Conservation (phyloP, 495 filamentous ascomycete species). For the Podospora comata region DNA sequence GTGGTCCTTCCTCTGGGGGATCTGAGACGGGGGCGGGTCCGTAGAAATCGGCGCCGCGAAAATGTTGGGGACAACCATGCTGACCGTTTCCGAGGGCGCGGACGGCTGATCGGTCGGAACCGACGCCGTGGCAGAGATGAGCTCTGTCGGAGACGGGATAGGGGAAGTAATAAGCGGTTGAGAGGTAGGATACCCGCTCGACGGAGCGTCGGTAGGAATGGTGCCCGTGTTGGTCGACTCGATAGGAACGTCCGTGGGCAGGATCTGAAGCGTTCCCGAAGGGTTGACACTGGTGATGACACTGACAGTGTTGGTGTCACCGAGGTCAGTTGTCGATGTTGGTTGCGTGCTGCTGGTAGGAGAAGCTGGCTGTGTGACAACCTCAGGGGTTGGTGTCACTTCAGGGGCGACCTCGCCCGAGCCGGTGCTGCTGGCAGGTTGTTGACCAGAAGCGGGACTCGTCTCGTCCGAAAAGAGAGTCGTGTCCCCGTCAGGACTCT, state of each 20-base stretch:
- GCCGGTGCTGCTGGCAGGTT: neutral
- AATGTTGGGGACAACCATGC: constrained; percentile 38
- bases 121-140: constrained; percentile 13
- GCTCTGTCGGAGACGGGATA: constrained; percentile 25
- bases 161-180: constrained; percentile 23
- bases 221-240: constrained; percentile 20
- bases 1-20: constrained; percentile 48
- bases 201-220: constrained; percentile 21
- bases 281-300: constrained; percentile 26
- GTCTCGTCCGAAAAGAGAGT: neutral
- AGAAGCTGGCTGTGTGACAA: neutral
- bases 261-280: constrained; percentile 25
- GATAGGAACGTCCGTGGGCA: constrained; percentile 11
- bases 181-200: constrained; percentile 20
- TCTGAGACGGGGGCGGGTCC: constrained; percentile 51
- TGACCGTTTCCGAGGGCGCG: constrained; percentile 9
- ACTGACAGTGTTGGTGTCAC: constrained; percentile 13
- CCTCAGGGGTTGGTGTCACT: neutral
- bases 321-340: neutral
- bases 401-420: neutral
- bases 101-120: neutral
- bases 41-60: constrained; percentile 59
- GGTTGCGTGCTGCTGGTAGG: neutral
- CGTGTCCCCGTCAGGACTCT: neutral
- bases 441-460: neutral